These are phyloP conservation scores for Tolypocladium ophioglossoides DNA, from an alignment of 2,329 filamentous ascomycete species.

Conservation along the genomic window DNA sequence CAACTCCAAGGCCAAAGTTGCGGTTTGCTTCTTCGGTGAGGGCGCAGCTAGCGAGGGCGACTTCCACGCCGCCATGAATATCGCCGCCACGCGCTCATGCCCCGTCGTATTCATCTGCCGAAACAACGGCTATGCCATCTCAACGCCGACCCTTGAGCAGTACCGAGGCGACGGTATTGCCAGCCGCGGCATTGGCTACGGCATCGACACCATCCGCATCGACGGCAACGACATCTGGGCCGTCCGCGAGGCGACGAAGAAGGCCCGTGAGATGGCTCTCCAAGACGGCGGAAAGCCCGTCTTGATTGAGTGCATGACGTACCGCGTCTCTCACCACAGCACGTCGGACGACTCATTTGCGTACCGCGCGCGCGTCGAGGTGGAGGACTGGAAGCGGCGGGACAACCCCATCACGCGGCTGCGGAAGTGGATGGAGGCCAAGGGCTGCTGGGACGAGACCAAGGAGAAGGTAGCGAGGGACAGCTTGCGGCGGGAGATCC, in stretches of 20 bases:
- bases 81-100: constrained; percentile 79
- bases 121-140: constrained; percentile 89
- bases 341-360: constrained; percentile 96
- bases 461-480: constrained; percentile 65
- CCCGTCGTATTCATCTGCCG: constrained; percentile 84
- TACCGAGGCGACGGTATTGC: constrained; percentile 89
- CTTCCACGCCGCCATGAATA: constrained; percentile 85
- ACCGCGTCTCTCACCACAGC: constrained; percentile 95
- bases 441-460: constrained; percentile 73
- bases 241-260: constrained; percentile 67
- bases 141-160: constrained; percentile 79
- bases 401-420: constrained; percentile 82
- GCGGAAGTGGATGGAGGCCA: constrained; percentile 82
- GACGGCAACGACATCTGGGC: constrained; percentile 95
- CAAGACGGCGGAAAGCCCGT: constrained; percentile 72
- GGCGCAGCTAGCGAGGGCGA: constrained; percentile 85
- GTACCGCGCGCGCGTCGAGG: constrained; percentile 85
- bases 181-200: constrained; percentile 76
- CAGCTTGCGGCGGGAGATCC: constrained; percentile 58
- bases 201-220: constrained; percentile 85
- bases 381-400: constrained; percentile 87
- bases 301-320: constrained; percentile 91
- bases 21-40: constrained; percentile 82
- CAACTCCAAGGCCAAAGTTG: constrained; percentile 55
- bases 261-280: constrained; percentile 69